phyloP scores from a whole-genome alignment of 108 stramenopile species.

The Aurantiochytrium sp. region DNA sequence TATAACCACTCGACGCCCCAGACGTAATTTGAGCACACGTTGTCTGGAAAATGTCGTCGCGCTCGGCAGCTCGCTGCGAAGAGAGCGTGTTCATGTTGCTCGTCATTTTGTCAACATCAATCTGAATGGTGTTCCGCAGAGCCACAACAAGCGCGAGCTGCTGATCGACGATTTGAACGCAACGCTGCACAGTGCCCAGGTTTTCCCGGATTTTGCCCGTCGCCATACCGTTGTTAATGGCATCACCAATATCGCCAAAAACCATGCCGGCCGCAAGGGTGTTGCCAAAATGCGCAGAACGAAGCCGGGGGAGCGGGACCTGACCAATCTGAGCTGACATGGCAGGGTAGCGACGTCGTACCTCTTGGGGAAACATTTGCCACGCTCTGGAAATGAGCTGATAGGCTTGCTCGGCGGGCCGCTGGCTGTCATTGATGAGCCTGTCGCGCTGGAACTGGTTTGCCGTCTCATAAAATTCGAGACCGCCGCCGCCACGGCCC shows the following conservation, averaged over 20 bases:
- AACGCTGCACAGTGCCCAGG: not conserved
- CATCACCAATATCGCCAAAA: not conserved
- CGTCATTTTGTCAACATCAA: not conserved
- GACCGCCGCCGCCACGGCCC: not conserved
- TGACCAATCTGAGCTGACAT: not conserved
- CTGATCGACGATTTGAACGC: not conserved
- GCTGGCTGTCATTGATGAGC: constrained; percentile 1
- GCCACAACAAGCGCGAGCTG: not conserved
- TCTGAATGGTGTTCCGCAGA: not conserved
- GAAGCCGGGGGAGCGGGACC: not conserved
- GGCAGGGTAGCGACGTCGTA: not conserved
- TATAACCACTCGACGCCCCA: too few species aligned
- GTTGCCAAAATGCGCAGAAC: not conserved
- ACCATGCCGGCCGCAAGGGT: not conserved
- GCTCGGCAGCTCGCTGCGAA: not conserved
- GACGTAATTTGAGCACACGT: too few species aligned
- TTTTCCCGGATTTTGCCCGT: constrained; percentile 1
- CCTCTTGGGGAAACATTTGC: not conserved
- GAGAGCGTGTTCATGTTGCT: not conserved
- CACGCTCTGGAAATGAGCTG: not conserved
- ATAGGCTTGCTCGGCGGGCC: not conserved
- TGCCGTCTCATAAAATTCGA: not conserved
- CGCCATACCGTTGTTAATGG: not conserved
- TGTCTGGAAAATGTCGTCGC: not conserved
- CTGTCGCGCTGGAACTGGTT: not conserved